Percentiles rank a stretch among this genome's conserved stretches.
phyloP scores from a whole-genome alignment of 169 alveolate species.

The Plasmodium malariae region DNA sequence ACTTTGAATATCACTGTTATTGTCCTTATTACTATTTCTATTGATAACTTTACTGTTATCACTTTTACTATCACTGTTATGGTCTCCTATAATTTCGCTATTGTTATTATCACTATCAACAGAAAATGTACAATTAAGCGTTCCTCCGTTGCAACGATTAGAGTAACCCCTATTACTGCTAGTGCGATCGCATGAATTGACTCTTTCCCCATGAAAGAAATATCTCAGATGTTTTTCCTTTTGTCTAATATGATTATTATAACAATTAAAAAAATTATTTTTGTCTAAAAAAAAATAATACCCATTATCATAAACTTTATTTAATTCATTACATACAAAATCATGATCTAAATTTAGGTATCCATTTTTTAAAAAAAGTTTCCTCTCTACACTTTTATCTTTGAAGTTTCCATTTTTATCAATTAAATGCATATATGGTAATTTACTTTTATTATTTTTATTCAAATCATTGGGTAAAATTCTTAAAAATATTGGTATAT shows the following conservation, averaged over 20 bases:
- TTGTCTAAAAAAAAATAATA: slow-evolving; percentile 17
- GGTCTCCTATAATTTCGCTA: neutral
- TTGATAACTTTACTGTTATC: neutral
- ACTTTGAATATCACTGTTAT: neutral
- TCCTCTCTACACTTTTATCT: slow-evolving; percentile 21
- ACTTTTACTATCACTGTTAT: neutral
- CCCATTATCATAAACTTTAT: slow-evolving; percentile 21
- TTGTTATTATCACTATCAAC: neutral
- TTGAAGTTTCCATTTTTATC: slow-evolving; percentile 44
- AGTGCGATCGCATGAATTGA: neutral
- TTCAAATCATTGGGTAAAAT: slow-evolving; percentile 60
- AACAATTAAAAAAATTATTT: slow-evolving; percentile 45
- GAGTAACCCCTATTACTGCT: neutral
- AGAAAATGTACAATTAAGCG: no score
- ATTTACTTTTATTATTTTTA: slow-evolving; percentile 10
- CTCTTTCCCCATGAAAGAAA: slow-evolving; percentile 24
- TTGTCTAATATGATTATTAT: slow-evolving; percentile 8
- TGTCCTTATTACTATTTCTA: neutral
- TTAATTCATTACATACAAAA: slow-evolving; percentile 50
- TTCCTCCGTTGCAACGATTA: neutral
- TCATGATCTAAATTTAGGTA: slow-evolving; percentile 38
- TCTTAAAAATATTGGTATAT: slow-evolving; percentile 62
- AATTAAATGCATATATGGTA: slow-evolving; percentile 60
- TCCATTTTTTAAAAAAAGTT: slow-evolving; percentile 55
- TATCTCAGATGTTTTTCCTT: slow-evolving; percentile 16